phyloP scores from a whole-genome alignment of 106 monocot genomes.

The Acorus gramineus region DNA sequence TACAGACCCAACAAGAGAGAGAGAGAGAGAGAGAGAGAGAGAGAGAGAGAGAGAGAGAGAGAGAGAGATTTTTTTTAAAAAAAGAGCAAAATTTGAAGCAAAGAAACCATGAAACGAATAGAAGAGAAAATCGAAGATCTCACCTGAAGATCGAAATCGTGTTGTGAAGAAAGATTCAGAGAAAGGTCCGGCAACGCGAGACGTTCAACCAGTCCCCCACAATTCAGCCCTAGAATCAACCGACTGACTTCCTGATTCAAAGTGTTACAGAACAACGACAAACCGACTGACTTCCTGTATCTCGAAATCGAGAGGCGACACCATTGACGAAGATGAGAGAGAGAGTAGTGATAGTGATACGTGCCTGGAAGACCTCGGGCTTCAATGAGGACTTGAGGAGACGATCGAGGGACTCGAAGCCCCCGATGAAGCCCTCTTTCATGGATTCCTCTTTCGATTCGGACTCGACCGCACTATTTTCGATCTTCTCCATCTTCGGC shows the following conservation, averaged over 20 bases:
- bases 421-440: conserved; percentile 62
- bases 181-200: conserved; percentile 29
- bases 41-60: background rate
- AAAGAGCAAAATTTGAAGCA: too few species aligned
- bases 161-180: conserved; percentile 27
- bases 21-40: background rate
- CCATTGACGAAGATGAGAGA: background rate
- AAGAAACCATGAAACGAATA: too few species aligned
- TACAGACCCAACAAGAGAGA: background rate
- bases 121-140: too few species aligned
- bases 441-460: too few species aligned
- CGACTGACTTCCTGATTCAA: conserved; percentile 74
- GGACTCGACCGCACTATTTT: too few species aligned
- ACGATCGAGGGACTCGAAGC: conserved; percentile 75
- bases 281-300: background rate
- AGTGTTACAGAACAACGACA: background rate
- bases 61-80: too few species aligned
- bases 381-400: conserved; percentile 64
- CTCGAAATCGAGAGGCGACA: background rate
- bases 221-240: conserved; percentile 67
- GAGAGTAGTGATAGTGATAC: background rate
- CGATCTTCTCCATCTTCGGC: too few species aligned
- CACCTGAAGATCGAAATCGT: conserved; percentile 87
- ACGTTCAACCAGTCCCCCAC: conserved; percentile 44
- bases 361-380: conserved; percentile 64